Conservation (phyloP, 2,329 filamentous ascomycete genomes). For the Lachnellula willkommii region DNA sequence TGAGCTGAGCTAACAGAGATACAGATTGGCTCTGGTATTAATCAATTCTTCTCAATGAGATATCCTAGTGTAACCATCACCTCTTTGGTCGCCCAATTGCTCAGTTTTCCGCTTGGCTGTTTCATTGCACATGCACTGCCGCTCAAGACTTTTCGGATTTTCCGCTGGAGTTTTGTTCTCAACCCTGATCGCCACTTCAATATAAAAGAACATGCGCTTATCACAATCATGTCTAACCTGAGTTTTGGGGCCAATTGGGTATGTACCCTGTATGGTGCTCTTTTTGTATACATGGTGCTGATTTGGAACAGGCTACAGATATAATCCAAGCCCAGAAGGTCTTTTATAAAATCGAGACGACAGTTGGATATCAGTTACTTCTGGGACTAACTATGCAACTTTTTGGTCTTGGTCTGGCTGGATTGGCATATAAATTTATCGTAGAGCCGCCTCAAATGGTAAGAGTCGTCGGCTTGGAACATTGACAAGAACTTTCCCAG, state of each 20-base stretch:
- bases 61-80: conserved; percentile 29
- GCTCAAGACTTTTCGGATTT: conserved; percentile 32
- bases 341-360: conserved; percentile 41
- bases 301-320: conserved; percentile 3
- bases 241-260: conserved; percentile 30
- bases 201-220: conserved; percentile 62
- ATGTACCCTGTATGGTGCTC: too few species aligned
- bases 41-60: conserved; percentile 25
- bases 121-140: conserved; percentile 37
- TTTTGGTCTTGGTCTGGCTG: conserved; percentile 59
- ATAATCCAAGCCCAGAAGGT: conserved; percentile 19
- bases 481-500: too few species aligned
- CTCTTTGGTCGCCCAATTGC: conserved; percentile 21
- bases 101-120: conserved; percentile 19
- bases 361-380: conserved; percentile 53
- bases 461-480: too few species aligned
- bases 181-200: conserved; percentile 64
- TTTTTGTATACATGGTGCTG: too few species aligned
- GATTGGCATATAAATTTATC: conserved; percentile 52
- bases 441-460: conserved; percentile 38
- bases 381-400: conserved; percentile 56
- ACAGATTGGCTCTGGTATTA: conserved; percentile 18
- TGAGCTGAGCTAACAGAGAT: too few species aligned
- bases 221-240: conserved; percentile 53
- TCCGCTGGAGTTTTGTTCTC: conserved; percentile 41